Conservation (phyloP, 371 early-diverging fungal genomes). For the Rhizopus microsporus region DNA sequence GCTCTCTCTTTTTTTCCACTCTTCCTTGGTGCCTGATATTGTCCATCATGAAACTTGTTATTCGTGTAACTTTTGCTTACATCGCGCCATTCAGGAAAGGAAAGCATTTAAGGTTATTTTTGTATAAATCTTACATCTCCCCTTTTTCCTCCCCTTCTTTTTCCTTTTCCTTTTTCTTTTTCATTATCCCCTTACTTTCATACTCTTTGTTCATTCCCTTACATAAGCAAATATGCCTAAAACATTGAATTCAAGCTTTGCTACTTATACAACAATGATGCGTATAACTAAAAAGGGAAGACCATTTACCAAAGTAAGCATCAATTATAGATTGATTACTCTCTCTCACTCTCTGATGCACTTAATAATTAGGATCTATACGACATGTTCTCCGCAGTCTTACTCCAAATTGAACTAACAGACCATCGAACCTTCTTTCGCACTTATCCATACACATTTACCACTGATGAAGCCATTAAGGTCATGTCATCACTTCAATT, state of each 20-base stretch:
- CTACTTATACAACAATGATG: slow-evolving; percentile 34
- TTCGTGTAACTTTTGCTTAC: no score
- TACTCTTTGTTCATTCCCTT: slow-evolving; percentile 5
- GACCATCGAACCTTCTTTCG: slow-evolving; percentile 55
- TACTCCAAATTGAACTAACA: slow-evolving; percentile 38
- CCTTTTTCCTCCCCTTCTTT: slow-evolving; percentile 3
- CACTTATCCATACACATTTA: slow-evolving; percentile 58
- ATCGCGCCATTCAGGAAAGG: no score
- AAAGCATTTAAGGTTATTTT: background rate
- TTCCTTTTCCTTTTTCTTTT: slow-evolving; percentile 7
- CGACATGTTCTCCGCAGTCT: slow-evolving; percentile 47
- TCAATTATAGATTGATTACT: background rate
- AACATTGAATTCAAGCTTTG: slow-evolving; percentile 12
- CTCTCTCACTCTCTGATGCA: background rate
- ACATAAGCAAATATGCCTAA: slow-evolving; percentile 12
- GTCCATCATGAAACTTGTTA: no score
- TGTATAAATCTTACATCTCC: background rate
- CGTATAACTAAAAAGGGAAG: slow-evolving; percentile 30
- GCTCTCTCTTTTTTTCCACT: background rate
- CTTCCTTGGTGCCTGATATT: background rate
- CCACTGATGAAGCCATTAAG: slow-evolving; percentile 59
- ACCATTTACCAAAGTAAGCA: slow-evolving; percentile 33
- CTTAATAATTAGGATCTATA: slow-evolving; percentile 36
- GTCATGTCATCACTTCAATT: slow-evolving; percentile 54
- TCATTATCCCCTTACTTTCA: background rate